A percentile compares a stretch with the other conserved stretches of the same genome.
Evolutionary conservation across 176 grass and related monocot genomes (phyloP).

Genomic region (Tillandsia fasciculata): DNA sequence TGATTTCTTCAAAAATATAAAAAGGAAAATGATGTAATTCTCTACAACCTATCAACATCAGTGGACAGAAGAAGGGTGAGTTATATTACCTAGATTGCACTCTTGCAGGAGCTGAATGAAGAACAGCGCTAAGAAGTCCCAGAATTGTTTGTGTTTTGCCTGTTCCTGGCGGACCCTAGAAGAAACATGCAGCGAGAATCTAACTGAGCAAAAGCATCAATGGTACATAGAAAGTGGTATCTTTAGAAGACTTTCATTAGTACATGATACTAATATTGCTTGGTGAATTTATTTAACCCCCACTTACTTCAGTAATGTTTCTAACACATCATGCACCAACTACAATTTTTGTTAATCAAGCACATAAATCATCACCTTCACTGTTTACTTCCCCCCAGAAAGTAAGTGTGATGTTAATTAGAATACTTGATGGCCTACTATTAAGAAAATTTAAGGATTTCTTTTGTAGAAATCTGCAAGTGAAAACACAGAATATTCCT

Average conservation of each 20-base stretch:
- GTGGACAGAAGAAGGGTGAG: slow-evolving; percentile 7
- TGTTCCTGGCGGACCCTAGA: slow-evolving; percentile 85
- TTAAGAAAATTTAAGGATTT: too few species aligned
- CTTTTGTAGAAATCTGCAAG: too few species aligned
- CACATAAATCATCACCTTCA: too few species aligned
- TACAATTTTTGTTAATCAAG: too few species aligned
- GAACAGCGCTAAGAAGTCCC: slow-evolving; percentile 94
- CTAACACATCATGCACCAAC: too few species aligned
- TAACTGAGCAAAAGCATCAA: background rate
- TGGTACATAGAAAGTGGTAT: background rate
- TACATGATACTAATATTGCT: too few species aligned
- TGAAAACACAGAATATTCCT: too few species aligned
- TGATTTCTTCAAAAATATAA: background rate
- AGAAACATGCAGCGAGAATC: slow-evolving; percentile 20
- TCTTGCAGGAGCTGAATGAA: slow-evolving; percentile 89
- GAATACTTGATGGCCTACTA: too few species aligned
- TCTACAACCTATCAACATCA: background rate
- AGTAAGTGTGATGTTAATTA: too few species aligned
- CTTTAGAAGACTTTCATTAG: background rate
- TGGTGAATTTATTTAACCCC: too few species aligned
- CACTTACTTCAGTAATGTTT: too few species aligned
- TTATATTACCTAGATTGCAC: slow-evolving; percentile 61
- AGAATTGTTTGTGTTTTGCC: slow-evolving; percentile 99
- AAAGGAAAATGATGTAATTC: background rate
- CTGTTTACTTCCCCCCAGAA: too few species aligned